Percentiles rank a stretch among this genome's conserved stretches.
Evolutionary conservation across 306 rosid genomes (phyloP).

Genomic region (Quercus mongolica): DNA sequence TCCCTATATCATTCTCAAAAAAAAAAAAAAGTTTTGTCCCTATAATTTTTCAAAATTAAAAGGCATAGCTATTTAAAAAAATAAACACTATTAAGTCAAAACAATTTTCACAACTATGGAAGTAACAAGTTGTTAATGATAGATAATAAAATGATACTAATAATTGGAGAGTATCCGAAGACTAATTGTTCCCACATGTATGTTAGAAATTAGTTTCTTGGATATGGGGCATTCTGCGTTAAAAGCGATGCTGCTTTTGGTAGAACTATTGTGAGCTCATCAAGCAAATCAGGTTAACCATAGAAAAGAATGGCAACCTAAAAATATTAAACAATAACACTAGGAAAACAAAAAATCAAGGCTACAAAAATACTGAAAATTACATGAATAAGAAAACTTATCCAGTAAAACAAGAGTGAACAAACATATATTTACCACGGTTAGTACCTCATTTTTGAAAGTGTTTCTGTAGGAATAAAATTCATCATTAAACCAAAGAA

Average conservation of each 20-base stretch:
- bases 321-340: background rate
- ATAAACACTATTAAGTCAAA: no score
- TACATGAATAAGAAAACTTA: background rate
- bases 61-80: no score
- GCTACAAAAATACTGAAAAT: background rate
- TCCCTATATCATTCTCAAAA: no score
- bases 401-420: background rate
- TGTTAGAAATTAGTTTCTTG: slow-evolving; percentile 53
- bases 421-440: background rate
- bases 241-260: slow-evolving; percentile 77
- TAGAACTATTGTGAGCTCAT: slow-evolving; percentile 81
- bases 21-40: no score
- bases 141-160: no score
- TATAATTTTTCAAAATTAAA: no score
- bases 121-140: no score
- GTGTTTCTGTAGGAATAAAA: slow-evolving; percentile 61
- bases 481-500: slow-evolving; percentile 8
- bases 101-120: no score
- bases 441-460: slow-evolving; percentile 28
- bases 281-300: slow-evolving; percentile 76
- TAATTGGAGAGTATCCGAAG: background rate
- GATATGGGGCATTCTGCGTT: slow-evolving; percentile 48
- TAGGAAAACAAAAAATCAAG: no score
- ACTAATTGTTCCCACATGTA: slow-evolving; percentile 50
- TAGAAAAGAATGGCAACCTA: slow-evolving; percentile 35